These are phyloP conservation scores for Rhamnella rubrinervis DNA, from an alignment of 331 rosid species.

Conservation along the genomic window DNA sequence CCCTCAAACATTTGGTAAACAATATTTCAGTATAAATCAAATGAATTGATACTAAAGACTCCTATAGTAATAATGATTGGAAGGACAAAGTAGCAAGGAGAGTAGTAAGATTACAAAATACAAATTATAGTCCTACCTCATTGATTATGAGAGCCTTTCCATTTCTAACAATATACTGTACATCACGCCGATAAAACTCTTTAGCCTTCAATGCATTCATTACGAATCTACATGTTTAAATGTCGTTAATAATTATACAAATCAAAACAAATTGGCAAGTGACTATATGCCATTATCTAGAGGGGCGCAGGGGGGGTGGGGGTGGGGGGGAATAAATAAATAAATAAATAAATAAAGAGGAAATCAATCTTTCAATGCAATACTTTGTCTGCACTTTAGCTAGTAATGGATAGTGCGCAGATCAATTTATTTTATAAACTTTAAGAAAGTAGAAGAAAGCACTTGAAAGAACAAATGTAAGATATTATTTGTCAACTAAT, in stretches of 20 bases:
- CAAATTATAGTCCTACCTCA: conserved; percentile 52
- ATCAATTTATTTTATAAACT: too few relatives aligned
- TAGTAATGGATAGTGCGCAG: too few relatives aligned
- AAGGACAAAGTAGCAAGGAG: neutral
- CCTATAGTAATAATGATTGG: neutral
- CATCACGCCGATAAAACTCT: conserved; percentile 88
- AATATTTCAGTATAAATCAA: too few relatives aligned
- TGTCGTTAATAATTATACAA: conserved; percentile 29
- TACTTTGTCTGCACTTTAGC: neutral
- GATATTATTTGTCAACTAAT: too few relatives aligned
- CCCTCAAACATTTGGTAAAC: too few relatives aligned
- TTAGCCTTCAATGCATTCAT: conserved; percentile 95
- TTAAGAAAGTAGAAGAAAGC: neutral
- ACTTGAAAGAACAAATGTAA: neutral
- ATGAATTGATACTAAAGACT: too few relatives aligned
- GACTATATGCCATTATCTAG: conserved; percentile 2
- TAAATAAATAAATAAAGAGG: too few relatives aligned
- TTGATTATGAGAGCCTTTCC: conserved; percentile 96
- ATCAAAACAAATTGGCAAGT: conserved; percentile 9
- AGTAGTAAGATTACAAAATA: neutral
- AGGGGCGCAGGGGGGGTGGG: too few relatives aligned
- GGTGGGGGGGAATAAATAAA: too few relatives aligned
- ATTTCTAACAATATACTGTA: conserved; percentile 88
- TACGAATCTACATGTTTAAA: conserved; percentile 74
- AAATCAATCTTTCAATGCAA: neutral